phyloP scores from a whole-genome alignment of 164 flowering plant species.

The Vitis rupestris region DNA sequence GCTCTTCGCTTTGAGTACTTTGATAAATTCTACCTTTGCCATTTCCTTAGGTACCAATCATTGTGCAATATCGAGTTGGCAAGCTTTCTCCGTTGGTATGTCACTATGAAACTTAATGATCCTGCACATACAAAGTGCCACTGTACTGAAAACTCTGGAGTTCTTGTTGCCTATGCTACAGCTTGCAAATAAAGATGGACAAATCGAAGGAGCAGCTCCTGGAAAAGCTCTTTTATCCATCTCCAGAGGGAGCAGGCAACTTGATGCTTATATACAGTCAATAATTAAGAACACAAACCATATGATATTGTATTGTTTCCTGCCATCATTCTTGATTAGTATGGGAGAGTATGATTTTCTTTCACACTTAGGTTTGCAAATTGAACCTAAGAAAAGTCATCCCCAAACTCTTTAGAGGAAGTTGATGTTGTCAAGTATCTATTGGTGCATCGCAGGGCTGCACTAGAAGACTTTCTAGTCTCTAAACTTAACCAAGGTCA shows the following conservation, averaged over 20 bases:
- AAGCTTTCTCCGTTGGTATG: no score
- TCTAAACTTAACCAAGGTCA: slow-evolving; percentile 87
- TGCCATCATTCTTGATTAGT: slow-evolving; percentile 76
- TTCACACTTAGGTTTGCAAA: slow-evolving; percentile 63
- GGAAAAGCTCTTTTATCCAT: slow-evolving; percentile 87
- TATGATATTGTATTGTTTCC: slow-evolving; percentile 87
- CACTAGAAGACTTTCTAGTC: slow-evolving; percentile 88
- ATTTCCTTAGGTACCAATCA: no score
- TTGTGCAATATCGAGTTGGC: no score
- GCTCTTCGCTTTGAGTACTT: no score
- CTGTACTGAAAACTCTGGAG: slow-evolving; percentile 74
- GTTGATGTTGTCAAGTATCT: slow-evolving; percentile 78
- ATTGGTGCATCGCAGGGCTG: slow-evolving; percentile 84
- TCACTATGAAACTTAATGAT: no score
- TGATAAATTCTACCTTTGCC: no score
- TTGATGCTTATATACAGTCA: slow-evolving; percentile 85
- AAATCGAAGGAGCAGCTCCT: slow-evolving; percentile 79
- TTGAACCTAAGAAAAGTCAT: slow-evolving; percentile 48
- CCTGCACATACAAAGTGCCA: slow-evolving; percentile 12
- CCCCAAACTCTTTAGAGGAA: slow-evolving; percentile 34
- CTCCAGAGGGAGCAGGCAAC: slow-evolving; percentile 84
- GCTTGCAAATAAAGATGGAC: slow-evolving; percentile 94
- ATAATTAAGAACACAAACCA: slow-evolving; percentile 90
- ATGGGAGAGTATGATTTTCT: slow-evolving; percentile 87
- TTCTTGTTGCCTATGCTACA: slow-evolving; percentile 94